phyloP scores from a whole-genome alignment of 1,139 yeast species.

The Geotrichum carabidarum region DNA sequence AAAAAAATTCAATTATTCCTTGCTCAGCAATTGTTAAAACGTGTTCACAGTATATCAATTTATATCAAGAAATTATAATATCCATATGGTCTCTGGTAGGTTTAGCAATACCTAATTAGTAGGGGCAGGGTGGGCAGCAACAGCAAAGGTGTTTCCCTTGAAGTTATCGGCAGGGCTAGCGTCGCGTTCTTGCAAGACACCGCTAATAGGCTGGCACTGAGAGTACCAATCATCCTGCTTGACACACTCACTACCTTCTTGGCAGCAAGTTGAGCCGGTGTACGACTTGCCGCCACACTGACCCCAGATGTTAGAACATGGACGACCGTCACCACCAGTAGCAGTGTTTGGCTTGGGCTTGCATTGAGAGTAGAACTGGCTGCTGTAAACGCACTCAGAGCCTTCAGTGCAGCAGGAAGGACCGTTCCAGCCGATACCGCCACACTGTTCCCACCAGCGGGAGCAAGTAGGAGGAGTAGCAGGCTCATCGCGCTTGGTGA shows the following conservation, averaged over 20 bases:
- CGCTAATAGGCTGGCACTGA: conserved; percentile 8
- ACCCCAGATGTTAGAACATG: conserved; percentile 6
- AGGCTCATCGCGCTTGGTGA: background rate
- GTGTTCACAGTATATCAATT: too few species aligned
- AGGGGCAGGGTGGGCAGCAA: too few species aligned
- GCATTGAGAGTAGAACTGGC: conserved; percentile 15
- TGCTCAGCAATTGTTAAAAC: too few species aligned
- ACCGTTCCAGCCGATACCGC: conserved; percentile 18
- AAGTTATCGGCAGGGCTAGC: background rate
- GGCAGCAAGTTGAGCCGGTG: conserved; percentile 19
- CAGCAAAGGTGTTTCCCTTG: too few species aligned
- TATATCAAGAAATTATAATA: too few species aligned
- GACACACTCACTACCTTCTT: conserved; percentile 13
- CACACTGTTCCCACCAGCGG: conserved; percentile 18
- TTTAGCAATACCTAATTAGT: too few species aligned
- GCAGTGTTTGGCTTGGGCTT: conserved; percentile 6
- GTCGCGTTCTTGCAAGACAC: background rate
- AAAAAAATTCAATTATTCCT: too few species aligned
- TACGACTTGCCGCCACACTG: conserved; percentile 16
- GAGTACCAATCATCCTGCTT: conserved; percentile 11
- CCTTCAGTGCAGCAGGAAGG: conserved; percentile 17
- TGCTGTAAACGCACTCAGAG: conserved; percentile 4
- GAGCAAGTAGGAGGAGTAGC: conserved; percentile 1
- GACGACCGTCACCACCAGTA: background rate
- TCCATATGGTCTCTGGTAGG: too few species aligned